phyloP scores from a whole-genome alignment of 768 basidiomycete species.

The Tubosaeta sp. region DNA sequence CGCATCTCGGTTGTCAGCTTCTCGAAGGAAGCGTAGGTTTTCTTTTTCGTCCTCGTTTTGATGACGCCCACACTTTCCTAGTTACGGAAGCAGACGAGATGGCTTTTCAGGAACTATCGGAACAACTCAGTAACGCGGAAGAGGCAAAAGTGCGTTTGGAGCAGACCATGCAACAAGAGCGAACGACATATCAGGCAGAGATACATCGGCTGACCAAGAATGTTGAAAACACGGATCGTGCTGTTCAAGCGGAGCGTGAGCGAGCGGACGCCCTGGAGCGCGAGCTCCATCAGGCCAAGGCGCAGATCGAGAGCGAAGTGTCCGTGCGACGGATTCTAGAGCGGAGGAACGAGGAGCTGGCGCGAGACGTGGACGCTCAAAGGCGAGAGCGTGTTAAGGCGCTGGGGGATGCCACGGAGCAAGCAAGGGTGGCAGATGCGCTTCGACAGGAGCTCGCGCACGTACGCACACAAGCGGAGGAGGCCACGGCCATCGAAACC shows the following conservation, averaged over 20 bases:
- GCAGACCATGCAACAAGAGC: slow-evolving; percentile 53
- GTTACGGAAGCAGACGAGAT: slow-evolving; percentile 74
- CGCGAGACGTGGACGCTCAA: slow-evolving; percentile 52
- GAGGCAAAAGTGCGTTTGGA: slow-evolving; percentile 58
- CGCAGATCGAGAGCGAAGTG: slow-evolving; percentile 61
- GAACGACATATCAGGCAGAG: slow-evolving; percentile 51
- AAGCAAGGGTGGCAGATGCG: slow-evolving; percentile 53
- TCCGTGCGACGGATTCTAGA: slow-evolving; percentile 62
- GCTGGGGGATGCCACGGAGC: slow-evolving; percentile 65
- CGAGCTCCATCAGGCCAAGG: slow-evolving; percentile 57
- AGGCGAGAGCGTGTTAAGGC: slow-evolving; percentile 52
- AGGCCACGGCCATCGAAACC: slow-evolving; percentile 62
- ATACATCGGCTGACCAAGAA: slow-evolving; percentile 48
- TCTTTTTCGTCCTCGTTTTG: background rate
- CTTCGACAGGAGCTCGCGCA: slow-evolving; percentile 62
- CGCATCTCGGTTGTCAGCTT: slow-evolving; percentile 62
- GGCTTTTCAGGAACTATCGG: slow-evolving; percentile 65
- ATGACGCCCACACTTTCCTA: slow-evolving; percentile 26
- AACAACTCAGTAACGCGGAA: slow-evolving; percentile 59
- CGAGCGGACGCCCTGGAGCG: slow-evolving; percentile 56
- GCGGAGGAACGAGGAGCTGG: slow-evolving; percentile 55
- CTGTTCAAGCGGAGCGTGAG: slow-evolving; percentile 43
- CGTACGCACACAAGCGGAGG: slow-evolving; percentile 58
- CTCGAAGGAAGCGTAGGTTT: slow-evolving; percentile 67
- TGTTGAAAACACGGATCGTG: slow-evolving; percentile 38